Evolutionary conservation across 2,329 filamentous ascomycete species (phyloP), one percentile per base, ranked within the genome.

Genomic region (Graphilbum ipis-grandicollis): DNA sequence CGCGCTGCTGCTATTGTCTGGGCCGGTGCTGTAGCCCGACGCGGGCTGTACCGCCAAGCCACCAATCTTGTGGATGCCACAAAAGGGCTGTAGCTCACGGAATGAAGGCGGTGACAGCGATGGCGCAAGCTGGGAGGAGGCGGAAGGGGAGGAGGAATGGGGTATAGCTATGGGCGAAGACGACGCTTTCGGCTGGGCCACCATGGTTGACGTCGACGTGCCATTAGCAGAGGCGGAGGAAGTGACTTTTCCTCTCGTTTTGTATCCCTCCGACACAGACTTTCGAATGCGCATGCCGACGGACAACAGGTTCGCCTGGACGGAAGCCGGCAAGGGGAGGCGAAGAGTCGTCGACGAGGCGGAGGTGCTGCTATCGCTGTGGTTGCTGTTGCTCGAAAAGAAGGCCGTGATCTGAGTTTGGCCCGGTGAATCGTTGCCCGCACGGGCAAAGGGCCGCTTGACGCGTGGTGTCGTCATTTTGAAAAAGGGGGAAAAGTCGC

Each of bases 221-320:
- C n/a, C n/a, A n/a, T n/a, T n/a, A n/a, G 23, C 12, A 25, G 14
- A 13, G 4, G 15, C 10, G 6, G 17, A n/a, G 17, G 2, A 8
- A n/a, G 19, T 66, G 57, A 52, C 50, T 71, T 73, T 38, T 69
- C n/a, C n/a, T n/a, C n/a, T 69, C 2, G 82, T 93, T 62, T 93
- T 92, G 67, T 94, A 94, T 41, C 88, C 88, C 53, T 94, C 86
- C 1, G 84, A 79, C 8, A 96, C 80, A 10, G 81, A 81, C 60
- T 96, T 96, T 52, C 88, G 79, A 35, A 96, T 70, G 19, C 88
- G 78, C 85, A 94, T 94, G 49, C 88, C 88, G 44, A 96, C 88
- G 48, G 70, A 82, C 31, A 94, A 65, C n/a, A 96, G 75, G 43
- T 80, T 80, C 26, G 85, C 68, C 56, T 93, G 83, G 23, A 92